Base-by-base conservation (phyloP, 1,139 yeast species). In the Magnusiomyces sp. region DNA sequence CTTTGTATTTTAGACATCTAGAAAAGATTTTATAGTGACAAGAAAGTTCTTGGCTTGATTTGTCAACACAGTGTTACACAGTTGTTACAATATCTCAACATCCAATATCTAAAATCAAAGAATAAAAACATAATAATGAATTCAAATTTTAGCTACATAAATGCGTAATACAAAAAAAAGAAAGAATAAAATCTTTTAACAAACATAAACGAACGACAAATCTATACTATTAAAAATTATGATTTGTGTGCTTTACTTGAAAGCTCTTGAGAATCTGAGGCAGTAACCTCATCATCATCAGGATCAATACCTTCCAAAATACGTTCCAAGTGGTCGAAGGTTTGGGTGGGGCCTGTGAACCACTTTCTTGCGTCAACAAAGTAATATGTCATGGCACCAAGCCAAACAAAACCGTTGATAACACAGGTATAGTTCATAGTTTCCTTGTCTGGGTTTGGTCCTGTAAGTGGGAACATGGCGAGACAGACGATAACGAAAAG, bases 351-450 rank as follows among this genome's bases (percentile, higher is more conserved):
- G 13, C 87, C 87, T 34, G 65, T 64, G 65, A 79, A 81, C 76
- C 81, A 74, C 58, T 76, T 79, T 55, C 73, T 76, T 20, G 84
- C 86, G 56, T 73, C 76, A n/a, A 74, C 65, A 44, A 63, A 62
- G 59, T 68, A 81, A 75, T 80, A 80, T 1, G 72, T 58, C 37
- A 72, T 59, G 2, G 76, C 73, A 23, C 80, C 58, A 23, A 76
- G 57, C 76, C 80, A 1, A 72, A 57, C 37, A 72, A 59, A 2
- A 76, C 77, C 80, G 60, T 73, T 80, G 13, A 80, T 83, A 42
- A 79, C 70, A 32, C 68, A 72, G 0, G 85, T 80, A 80, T 84
- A 80, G 65, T 80, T 80, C 86, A 80, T 80, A 17, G 58, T 55
- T 19, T 72, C 71, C 7, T 72, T 63, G 6, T 72, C 69, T 55